A percentile compares a stretch with the other conserved stretches of the same genome.
Evolutionary conservation across 306 rosid genomes (phyloP).

Genomic region (Dryas alaskensis): DNA sequence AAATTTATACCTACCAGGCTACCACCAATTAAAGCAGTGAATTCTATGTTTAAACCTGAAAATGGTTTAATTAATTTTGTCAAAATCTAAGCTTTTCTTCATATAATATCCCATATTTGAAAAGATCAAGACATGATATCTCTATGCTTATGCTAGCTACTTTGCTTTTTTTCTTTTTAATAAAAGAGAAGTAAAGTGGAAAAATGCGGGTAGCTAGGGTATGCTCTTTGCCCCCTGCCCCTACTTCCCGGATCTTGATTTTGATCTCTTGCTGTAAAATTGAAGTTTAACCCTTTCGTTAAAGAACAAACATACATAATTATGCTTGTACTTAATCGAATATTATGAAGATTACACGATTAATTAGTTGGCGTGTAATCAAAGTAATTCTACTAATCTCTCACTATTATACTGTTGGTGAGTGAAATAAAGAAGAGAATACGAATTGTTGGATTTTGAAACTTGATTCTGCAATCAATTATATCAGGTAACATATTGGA

Average conservation of each 20-base stretch:
- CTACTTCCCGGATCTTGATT: constrained; percentile 21
- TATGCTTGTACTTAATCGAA: constrained; percentile 18
- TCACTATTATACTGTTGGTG: not conserved
- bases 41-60: not conserved
- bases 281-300: constrained; percentile 15
- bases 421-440: not conserved
- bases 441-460: not conserved
- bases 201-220: constrained; percentile 9
- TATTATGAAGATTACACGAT: constrained; percentile 1
- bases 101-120: constrained; percentile 8
- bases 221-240: constrained; percentile 10
- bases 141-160: not conserved
- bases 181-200: not conserved
- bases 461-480: constrained; percentile 7
- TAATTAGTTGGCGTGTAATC: constrained; percentile 20
- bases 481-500: constrained; percentile 7
- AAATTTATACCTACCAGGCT: not conserved
- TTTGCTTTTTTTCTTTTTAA: constrained; percentile 18
- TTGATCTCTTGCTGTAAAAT: constrained; percentile 2
- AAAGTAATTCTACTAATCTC: constrained; percentile 17
- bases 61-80: constrained; percentile 6
- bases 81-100: constrained; percentile 1
- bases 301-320: constrained; percentile 1
- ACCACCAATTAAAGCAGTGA: not conserved
- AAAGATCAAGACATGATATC: constrained; percentile 22